Conservation (phyloP, 73 alveolate species). For the Paramecium sexaurelia region DNA sequence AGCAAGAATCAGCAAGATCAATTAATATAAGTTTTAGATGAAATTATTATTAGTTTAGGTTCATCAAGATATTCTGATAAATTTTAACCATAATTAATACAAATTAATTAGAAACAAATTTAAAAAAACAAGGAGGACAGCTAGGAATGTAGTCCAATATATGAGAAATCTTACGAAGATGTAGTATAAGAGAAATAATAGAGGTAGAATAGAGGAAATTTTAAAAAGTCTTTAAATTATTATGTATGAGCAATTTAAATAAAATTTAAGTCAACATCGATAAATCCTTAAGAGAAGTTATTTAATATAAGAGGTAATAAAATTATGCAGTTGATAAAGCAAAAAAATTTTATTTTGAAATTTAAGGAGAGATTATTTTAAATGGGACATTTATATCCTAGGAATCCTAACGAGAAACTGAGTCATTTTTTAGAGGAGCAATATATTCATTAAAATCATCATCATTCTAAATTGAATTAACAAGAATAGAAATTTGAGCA, state of each 20-base stretch:
- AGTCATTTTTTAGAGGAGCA: background rate
- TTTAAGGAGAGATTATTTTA: background rate
- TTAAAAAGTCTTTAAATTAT: background rate
- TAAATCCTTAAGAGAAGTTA: background rate
- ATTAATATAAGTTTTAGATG: background rate
- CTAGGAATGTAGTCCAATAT: background rate
- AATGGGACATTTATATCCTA: background rate
- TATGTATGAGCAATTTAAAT: background rate
- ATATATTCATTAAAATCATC: background rate
- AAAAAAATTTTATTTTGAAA: background rate
- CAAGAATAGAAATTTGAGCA: background rate
- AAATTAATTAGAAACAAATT: background rate
- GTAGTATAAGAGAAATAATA: background rate
- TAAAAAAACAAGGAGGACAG: background rate
- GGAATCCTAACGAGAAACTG: background rate
- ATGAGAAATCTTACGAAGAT: background rate
- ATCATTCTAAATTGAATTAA: background rate
- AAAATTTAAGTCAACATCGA: background rate
- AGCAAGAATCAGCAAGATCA: background rate
- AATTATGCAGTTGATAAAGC: background rate
- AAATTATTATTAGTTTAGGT: background rate
- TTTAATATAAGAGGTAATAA: background rate
- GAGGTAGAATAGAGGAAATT: background rate
- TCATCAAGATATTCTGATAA: background rate
- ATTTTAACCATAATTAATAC: conserved; percentile 21